These are phyloP conservation scores for Neoboletus subvelutipes DNA, from an alignment of 768 basidiomycete genomes.

Conservation along the genomic window DNA sequence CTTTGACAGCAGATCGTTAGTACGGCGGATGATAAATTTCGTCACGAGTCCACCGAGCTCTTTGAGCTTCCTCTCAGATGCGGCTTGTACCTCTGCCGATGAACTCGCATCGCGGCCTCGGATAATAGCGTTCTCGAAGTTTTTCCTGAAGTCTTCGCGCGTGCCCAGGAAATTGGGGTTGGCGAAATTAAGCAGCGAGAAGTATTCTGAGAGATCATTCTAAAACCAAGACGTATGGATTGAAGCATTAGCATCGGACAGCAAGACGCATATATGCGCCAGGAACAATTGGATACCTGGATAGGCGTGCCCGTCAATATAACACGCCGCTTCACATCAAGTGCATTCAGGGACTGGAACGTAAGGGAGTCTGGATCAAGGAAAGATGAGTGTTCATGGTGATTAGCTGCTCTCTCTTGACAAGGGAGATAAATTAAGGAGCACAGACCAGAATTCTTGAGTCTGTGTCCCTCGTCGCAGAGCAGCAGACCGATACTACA, in stretches of 20 bases:
- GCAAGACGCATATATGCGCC: slow-evolving; percentile 5
- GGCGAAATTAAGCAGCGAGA: slow-evolving; percentile 89
- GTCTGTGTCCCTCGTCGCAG: slow-evolving; percentile 94
- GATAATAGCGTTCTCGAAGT: slow-evolving; percentile 90
- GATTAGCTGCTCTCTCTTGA: neutral
- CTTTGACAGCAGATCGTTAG: slow-evolving; percentile 92
- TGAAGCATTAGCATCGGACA: neutral
- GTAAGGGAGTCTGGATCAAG: slow-evolving; percentile 70
- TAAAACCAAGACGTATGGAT: slow-evolving; percentile 29
- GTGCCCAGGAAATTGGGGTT: slow-evolving; percentile 89
- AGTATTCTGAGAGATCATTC: slow-evolving; percentile 95
- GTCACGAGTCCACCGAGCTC: slow-evolving; percentile 85
- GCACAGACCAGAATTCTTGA: slow-evolving; percentile 87
- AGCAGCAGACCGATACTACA: slow-evolving; percentile 89
- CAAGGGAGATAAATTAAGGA: neutral
- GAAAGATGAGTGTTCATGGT: slow-evolving; percentile 1
- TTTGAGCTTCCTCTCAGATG: slow-evolving; percentile 86
- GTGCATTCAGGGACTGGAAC: slow-evolving; percentile 75
- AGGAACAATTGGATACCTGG: slow-evolving; percentile 47
- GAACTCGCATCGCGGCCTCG: slow-evolving; percentile 89
- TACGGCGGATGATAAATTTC: slow-evolving; percentile 92
- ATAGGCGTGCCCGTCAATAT: slow-evolving; percentile 95
- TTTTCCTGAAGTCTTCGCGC: slow-evolving; percentile 90
- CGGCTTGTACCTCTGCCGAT: slow-evolving; percentile 70
- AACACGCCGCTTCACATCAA: slow-evolving; percentile 88